Percentiles rank a stretch among this genome's conserved stretches.
These are phyloP conservation scores for Eurotiales sp. DNA, from an alignment of 2,329 filamentous ascomycete species.

Conservation along the genomic window DNA sequence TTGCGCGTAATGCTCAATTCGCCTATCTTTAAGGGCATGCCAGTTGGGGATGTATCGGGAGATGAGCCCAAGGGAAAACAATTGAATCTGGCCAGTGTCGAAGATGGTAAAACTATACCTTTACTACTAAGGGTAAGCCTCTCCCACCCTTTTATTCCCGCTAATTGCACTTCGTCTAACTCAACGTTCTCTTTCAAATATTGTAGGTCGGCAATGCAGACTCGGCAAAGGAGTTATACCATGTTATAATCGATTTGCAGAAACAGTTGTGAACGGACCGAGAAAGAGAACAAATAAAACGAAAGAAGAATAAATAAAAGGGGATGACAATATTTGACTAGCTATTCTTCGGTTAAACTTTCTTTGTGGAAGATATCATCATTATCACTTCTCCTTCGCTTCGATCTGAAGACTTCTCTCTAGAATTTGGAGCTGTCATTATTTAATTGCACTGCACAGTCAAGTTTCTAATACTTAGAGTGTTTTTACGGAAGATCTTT, in stretches of 20 bases:
- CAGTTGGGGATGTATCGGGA: constrained; percentile 63
- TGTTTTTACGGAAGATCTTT: too few species aligned
- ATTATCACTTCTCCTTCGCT: background rate
- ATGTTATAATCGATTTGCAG: constrained; percentile 40
- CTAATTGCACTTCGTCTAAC: background rate
- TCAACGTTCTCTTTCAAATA: background rate
- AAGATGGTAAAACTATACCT: constrained; percentile 51
- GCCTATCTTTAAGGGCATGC: constrained; percentile 71
- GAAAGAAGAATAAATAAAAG: too few species aligned
- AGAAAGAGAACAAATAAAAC: background rate
- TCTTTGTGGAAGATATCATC: background rate
- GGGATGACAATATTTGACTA: background rate
- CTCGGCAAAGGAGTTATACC: constrained; percentile 45
- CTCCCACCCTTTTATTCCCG: background rate
- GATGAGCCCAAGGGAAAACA: constrained; percentile 67
- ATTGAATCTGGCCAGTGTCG: constrained; percentile 59
- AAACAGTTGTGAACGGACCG: constrained; percentile 29
- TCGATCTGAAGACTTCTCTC: too few species aligned
- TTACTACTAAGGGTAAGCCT: constrained; percentile 55
- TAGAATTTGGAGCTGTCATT: too few species aligned
- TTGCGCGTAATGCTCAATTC: constrained; percentile 85
- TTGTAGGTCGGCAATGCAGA: constrained; percentile 42
- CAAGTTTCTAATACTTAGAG: too few species aligned
- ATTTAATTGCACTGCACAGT: too few species aligned
- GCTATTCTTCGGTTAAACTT: background rate